Evolutionary conservation across 2,329 filamentous ascomycete species (phyloP).

Genomic region (Cladosporium oxysporum): DNA sequence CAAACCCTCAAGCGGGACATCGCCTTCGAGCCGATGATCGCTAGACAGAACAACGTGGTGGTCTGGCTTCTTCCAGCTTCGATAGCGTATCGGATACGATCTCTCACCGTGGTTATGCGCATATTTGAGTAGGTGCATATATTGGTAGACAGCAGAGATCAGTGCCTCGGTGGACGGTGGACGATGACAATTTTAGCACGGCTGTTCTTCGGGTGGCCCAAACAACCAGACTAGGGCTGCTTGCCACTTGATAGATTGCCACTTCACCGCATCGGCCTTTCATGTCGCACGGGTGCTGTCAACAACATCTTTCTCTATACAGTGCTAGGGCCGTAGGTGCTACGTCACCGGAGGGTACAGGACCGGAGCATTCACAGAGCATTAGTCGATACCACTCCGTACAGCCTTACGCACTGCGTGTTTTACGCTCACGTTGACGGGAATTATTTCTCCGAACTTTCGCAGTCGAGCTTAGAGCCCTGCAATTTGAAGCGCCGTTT

Average conservation of each 20-base stretch:
- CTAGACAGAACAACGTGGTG: background rate
- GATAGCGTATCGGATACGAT: background rate
- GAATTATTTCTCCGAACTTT: background rate
- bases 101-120: background rate
- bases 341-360: background rate
- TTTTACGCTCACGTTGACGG: background rate
- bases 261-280: background rate
- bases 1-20: background rate
- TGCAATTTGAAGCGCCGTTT: background rate
- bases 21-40: too few species aligned
- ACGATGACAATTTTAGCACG: conserved; percentile 1
- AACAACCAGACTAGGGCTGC: background rate
- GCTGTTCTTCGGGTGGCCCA: background rate
- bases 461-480: background rate
- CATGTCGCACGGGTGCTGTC: background rate
- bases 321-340: background rate
- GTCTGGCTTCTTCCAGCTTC: background rate
- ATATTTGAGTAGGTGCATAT: background rate
- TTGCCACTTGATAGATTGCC: conserved; percentile 7
- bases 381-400: background rate
- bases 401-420: background rate
- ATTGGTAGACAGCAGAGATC: background rate
- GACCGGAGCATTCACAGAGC: background rate
- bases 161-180: background rate
- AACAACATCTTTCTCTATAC: background rate